Conservation (phyloP, 2,329 filamentous ascomycete genomes). For the Pseudophaeomoniella oleicola region DNA sequence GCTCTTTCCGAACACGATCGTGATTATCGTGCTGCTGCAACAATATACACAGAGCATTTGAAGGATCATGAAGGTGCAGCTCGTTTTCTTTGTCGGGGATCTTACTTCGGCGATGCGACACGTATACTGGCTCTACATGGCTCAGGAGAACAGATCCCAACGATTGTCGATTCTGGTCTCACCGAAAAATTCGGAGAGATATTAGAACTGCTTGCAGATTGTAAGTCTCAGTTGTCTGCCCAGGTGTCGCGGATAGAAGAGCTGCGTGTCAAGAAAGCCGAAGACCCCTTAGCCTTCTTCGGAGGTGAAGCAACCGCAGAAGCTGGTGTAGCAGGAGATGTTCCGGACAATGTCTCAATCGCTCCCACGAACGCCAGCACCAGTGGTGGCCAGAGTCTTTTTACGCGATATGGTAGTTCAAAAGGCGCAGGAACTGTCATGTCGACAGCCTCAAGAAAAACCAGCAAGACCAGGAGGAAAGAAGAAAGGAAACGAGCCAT, state of each 20-base stretch:
- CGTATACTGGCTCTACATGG: constrained; percentile 53
- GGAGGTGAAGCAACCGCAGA: constrained; percentile 59
- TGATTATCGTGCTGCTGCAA: constrained; percentile 66
- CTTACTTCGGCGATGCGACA: constrained; percentile 77
- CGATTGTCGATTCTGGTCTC: constrained; percentile 63
- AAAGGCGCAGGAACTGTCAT: constrained; percentile 39
- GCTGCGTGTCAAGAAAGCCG: constrained; percentile 62
- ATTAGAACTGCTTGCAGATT: constrained; percentile 87
- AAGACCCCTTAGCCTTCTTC: constrained; percentile 80
- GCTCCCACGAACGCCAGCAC: constrained; percentile 76
- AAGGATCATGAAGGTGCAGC: constrained; percentile 55
- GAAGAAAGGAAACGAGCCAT: constrained; percentile 92
- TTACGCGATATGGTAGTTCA: constrained; percentile 80
- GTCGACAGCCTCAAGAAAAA: constrained; percentile 62
- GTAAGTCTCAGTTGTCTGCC: constrained; percentile 66
- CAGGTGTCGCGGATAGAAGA: constrained; percentile 79
- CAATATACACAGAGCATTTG: constrained; percentile 70
- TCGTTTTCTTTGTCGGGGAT: constrained; percentile 71
- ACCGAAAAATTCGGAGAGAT: constrained; percentile 66
- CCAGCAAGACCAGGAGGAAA: constrained; percentile 70
- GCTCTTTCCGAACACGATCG: constrained; percentile 64
- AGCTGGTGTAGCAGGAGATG: constrained; percentile 47
- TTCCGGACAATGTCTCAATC: constrained; percentile 85
- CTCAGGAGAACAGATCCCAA: constrained; percentile 47
- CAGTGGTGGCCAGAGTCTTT: constrained; percentile 62